phyloP scores from a whole-genome alignment of 306 rosid species.

The Comarum palustre region DNA sequence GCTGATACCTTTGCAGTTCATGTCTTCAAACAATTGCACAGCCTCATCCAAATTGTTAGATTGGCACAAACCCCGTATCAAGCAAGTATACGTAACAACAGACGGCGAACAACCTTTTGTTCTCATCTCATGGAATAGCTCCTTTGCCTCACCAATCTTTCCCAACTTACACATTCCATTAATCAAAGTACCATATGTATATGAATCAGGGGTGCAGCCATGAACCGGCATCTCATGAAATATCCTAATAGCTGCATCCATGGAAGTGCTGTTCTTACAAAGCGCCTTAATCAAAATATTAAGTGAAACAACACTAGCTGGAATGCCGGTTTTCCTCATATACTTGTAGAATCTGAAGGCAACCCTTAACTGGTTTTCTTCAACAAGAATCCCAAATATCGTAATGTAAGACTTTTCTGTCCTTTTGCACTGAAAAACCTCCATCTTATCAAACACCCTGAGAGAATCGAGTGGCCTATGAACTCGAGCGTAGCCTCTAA shows the following conservation, averaged over 20 bases:
- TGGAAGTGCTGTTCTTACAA: slow-evolving; percentile 64
- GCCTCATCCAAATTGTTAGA: slow-evolving; percentile 63
- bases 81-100: slow-evolving; percentile 71
- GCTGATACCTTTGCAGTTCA: slow-evolving; percentile 49
- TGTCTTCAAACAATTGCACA: slow-evolving; percentile 56
- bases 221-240: slow-evolving; percentile 73
- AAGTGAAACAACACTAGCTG: slow-evolving; percentile 59
- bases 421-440: slow-evolving; percentile 50
- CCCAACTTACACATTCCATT: slow-evolving; percentile 73
- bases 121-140: slow-evolving; percentile 69
- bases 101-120: slow-evolving; percentile 55
- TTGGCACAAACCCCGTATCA: slow-evolving; percentile 79
- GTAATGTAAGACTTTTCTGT: slow-evolving; percentile 62
- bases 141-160: slow-evolving; percentile 56
- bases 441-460: slow-evolving; percentile 70
- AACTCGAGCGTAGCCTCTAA: slow-evolving; percentile 71
- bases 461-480: slow-evolving; percentile 71
- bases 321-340: slow-evolving; percentile 65
- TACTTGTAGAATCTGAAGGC: slow-evolving; percentile 65
- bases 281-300: slow-evolving; percentile 87
- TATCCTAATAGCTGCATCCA: slow-evolving; percentile 60
- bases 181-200: slow-evolving; percentile 85
- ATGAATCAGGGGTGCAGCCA: slow-evolving; percentile 75
- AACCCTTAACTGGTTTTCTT: slow-evolving; percentile 66
- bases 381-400: slow-evolving; percentile 68